These are phyloP conservation scores for Pseudognaphalium luteoalbum DNA, from an alignment of 129 eudicot species.

Conservation along the genomic window DNA sequence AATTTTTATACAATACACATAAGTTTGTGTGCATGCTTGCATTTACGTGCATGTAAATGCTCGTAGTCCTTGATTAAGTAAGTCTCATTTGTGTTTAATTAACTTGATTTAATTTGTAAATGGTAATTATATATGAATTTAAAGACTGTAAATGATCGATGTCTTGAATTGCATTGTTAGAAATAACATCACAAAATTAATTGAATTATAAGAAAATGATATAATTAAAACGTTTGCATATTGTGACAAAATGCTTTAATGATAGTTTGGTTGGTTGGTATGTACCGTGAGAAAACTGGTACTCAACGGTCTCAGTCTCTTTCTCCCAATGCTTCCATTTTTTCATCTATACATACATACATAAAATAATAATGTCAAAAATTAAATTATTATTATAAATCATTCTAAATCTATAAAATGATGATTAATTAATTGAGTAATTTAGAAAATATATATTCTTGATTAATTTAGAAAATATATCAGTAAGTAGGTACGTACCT, in stretches of 20 bases:
- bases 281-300: conserved; percentile 57
- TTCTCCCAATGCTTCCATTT: conserved; percentile 74
- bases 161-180: neutral
- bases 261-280: neutral
- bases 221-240: neutral
- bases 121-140: too few relatives aligned
- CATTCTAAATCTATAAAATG: too few relatives aligned
- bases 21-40: neutral
- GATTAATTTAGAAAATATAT: too few relatives aligned
- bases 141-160: too few relatives aligned
- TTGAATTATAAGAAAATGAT: neutral
- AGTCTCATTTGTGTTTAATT: too few relatives aligned
- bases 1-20: neutral
- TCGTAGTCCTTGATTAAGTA: neutral
- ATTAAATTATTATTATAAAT: too few relatives aligned
- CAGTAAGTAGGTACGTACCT: conserved; percentile 46
- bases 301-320: conserved; percentile 56
- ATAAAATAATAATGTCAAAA: neutral
- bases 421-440: too few relatives aligned
- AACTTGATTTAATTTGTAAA: too few relatives aligned
- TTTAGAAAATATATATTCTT: too few relatives aligned
- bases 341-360: conserved; percentile 32
- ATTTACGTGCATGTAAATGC: neutral
- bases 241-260: neutral
- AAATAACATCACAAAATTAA: neutral